These are phyloP conservation scores for Globisporangium okanoganense DNA, from an alignment of 352 stramenopile genomes.

Conservation along the genomic window DNA sequence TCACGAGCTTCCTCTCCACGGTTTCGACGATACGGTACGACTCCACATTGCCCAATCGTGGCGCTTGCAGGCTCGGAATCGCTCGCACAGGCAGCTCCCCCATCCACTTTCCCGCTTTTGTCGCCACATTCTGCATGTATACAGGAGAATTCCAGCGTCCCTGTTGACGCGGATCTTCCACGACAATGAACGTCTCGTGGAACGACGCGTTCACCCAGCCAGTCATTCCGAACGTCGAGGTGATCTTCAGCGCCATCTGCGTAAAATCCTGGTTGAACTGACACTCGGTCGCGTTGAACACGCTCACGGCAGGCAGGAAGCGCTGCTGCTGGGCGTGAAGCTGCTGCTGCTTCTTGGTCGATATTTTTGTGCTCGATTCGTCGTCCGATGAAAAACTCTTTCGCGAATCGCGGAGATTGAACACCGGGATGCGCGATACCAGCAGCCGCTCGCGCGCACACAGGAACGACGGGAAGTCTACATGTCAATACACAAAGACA, in stretches of 20 bases:
- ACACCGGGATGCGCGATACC: slow-evolving; percentile 48
- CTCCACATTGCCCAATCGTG: slow-evolving; percentile 41
- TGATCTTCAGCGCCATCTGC: slow-evolving; percentile 62
- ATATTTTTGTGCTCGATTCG: slow-evolving; percentile 15
- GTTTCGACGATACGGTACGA: slow-evolving; percentile 52
- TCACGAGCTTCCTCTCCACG: slow-evolving; percentile 64
- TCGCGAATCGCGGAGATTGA: slow-evolving; percentile 20
- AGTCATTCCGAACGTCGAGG: slow-evolving; percentile 50
- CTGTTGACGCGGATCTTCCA: slow-evolving; percentile 42
- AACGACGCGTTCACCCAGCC: slow-evolving; percentile 73
- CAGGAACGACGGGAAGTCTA: slow-evolving; percentile 62
- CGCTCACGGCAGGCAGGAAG: slow-evolving; percentile 56
- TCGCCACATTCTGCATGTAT: slow-evolving; percentile 70
- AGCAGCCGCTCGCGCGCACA: slow-evolving; percentile 46
- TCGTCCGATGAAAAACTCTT: slow-evolving; percentile 14
- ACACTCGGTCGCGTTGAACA: slow-evolving; percentile 66
- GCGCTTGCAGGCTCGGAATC: slow-evolving; percentile 59
- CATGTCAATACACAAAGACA: slow-evolving; percentile 4
- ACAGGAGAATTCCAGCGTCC: slow-evolving; percentile 26
- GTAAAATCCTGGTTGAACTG: slow-evolving; percentile 72
- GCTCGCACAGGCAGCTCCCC: slow-evolving; percentile 61
- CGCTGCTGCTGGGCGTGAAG: slow-evolving; percentile 23
- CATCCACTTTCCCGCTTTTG: slow-evolving; percentile 45
- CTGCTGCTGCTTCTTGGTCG: slow-evolving; percentile 19
- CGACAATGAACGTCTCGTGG: slow-evolving; percentile 36